A percentile compares a stretch with the other conserved stretches of the same genome.
Conservation (phyloP, 352 stramenopile genomes). For the Pythium rishiriense region DNA sequence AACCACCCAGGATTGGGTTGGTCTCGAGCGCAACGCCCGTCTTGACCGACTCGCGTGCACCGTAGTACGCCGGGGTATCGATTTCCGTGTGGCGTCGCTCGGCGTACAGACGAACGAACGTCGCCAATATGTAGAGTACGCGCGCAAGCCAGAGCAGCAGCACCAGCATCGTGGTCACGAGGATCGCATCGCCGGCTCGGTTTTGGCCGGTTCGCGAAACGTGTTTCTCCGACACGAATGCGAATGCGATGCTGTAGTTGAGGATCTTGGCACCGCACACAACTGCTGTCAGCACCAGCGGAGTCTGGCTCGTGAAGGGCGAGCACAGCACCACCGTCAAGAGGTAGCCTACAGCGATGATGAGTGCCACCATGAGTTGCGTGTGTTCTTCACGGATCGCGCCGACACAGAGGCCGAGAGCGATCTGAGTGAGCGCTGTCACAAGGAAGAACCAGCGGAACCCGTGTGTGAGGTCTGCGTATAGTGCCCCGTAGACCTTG, state of each 20-base stretch:
- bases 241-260: slow-evolving; percentile 38
- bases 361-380: slow-evolving; percentile 33
- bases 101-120: slow-evolving; percentile 19
- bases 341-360: slow-evolving; percentile 38
- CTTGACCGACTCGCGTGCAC: slow-evolving; percentile 21
- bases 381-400: slow-evolving; percentile 31
- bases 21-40: slow-evolving; percentile 11
- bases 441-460: slow-evolving; percentile 47
- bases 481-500: slow-evolving; percentile 40
- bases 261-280: slow-evolving; percentile 31
- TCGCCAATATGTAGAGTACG: slow-evolving; percentile 33
- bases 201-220: slow-evolving; percentile 18
- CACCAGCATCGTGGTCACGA: slow-evolving; percentile 34
- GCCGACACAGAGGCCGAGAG: slow-evolving; percentile 36
- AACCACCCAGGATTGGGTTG: slow-evolving; percentile 21
- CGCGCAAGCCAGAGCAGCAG: slow-evolving; percentile 37
- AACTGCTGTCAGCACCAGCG: slow-evolving; percentile 5
- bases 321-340: slow-evolving; percentile 31
- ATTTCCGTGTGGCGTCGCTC: slow-evolving; percentile 5
- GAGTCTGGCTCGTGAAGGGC: slow-evolving; percentile 32
- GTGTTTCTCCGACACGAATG: slow-evolving; percentile 32
- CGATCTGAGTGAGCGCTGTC: slow-evolving; percentile 31
- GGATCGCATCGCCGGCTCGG: slow-evolving; percentile 29
- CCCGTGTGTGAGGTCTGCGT: slow-evolving; percentile 33
- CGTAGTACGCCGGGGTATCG: slow-evolving; percentile 7